phyloP scores from a whole-genome alignment of 1,284 basidiomycete species.

The Sanghuangporus baumii region DNA sequence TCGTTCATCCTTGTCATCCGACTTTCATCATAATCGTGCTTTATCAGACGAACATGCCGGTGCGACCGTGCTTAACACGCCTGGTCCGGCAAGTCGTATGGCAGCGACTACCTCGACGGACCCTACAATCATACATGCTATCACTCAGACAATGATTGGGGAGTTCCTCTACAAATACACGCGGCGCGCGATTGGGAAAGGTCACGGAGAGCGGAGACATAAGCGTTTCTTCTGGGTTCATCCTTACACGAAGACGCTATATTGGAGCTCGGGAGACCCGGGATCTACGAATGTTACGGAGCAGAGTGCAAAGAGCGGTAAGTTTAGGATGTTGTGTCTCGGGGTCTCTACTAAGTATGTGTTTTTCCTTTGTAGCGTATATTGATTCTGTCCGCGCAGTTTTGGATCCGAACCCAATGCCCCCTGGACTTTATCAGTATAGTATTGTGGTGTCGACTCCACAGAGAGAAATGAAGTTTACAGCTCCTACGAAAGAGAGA shows the following conservation, averaged over 20 bases:
- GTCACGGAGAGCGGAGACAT: conserved; percentile 87
- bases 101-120: conserved; percentile 58
- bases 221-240: conserved; percentile 99
- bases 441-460: conserved; percentile 92
- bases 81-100: conserved; percentile 25
- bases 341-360: conserved; percentile 11
- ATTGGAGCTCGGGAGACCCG: conserved; percentile 96
- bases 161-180: conserved; percentile 99
- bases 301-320: conserved; percentile 94
- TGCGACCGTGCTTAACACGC: conserved; percentile 1
- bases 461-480: conserved; percentile 96
- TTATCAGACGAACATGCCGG: conserved; percentile 25
- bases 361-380: conserved; percentile 59
- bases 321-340: conserved; percentile 32
- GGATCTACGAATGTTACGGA: conserved; percentile 83
- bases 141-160: too few relatives aligned
- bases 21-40: conserved; percentile 38
- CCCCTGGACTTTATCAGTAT: conserved; percentile 88
- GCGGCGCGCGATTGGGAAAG: conserved; percentile 84
- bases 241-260: conserved; percentile 96
- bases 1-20: conserved; percentile 74
- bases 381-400: conserved; percentile 90
- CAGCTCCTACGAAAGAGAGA: conserved; percentile 87
- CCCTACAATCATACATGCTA: conserved; percentile 82
- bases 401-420: conserved; percentile 89